These are phyloP conservation scores for Paecilomyces fulvus DNA, from an alignment of 2,329 filamentous ascomycete species.

Conservation along the genomic window DNA sequence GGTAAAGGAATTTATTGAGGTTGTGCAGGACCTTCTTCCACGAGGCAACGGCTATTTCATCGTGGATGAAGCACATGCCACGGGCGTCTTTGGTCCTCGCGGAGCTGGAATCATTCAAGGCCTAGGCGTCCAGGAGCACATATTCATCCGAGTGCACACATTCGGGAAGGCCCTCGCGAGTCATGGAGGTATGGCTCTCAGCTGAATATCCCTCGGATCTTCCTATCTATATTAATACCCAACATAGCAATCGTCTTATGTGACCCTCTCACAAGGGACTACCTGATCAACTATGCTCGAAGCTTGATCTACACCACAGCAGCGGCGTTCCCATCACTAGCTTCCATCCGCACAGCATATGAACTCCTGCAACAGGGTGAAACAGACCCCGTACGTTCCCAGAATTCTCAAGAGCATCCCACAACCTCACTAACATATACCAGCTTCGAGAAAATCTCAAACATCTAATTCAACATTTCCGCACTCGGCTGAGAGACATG, in stretches of 20 bases:
- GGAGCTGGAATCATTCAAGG: constrained; percentile 44
- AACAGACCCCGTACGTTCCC: constrained; percentile 35
- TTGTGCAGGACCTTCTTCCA: constrained; percentile 50
- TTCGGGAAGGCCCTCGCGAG: constrained; percentile 50
- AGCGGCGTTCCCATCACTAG: constrained; percentile 53
- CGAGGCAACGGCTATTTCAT: constrained; percentile 47
- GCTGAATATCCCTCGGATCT: constrained; percentile 1
- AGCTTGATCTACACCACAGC: constrained; percentile 67
- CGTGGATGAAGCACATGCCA: constrained; percentile 50
- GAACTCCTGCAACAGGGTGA: constrained; percentile 45
- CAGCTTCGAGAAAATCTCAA: constrained; percentile 28
- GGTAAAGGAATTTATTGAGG: constrained; percentile 50
- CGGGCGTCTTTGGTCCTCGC: constrained; percentile 41
- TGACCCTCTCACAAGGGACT: constrained; percentile 49
- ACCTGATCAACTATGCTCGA: constrained; percentile 69
- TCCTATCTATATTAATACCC: constrained; percentile 9
- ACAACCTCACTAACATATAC: neutral
- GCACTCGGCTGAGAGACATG: constrained; percentile 36
- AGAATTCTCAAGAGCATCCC: neutral
- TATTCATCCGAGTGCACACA: constrained; percentile 44
- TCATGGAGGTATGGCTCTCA: constrained; percentile 52
- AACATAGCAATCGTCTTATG: constrained; percentile 53
- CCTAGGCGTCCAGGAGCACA: constrained; percentile 42
- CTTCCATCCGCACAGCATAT: constrained; percentile 51
- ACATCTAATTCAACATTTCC: constrained; percentile 38